Base-by-base conservation (phyloP, 1,284 basidiomycete species). In the Leccinum huronense region DNA sequence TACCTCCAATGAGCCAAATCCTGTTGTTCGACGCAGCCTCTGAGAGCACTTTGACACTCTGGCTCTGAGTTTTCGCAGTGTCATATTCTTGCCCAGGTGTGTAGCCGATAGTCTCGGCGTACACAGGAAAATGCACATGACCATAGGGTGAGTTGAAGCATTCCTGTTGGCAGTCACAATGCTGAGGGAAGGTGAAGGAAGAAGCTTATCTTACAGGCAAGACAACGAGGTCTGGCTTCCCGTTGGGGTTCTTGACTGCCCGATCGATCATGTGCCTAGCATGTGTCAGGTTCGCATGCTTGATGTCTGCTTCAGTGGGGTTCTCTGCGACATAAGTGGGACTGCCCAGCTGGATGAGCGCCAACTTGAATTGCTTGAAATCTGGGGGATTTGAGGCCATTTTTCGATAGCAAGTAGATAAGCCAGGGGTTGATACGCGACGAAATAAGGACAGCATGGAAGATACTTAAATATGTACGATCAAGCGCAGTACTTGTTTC, bases 111-210 rank as follows among this genome's bases (percentile, higher is more conserved):
- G 79, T 82, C 78, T 98, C 95, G 1, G 93, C 91, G 71, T 96
- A 93, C 31, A 87, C 82, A 0, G 92, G 89, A 74, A 97, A 97
- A 73, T 91, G 86, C 5, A 84, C 81, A 67, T 93, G 89, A 0
- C 96, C 96, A 73, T 99, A 99, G 0, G 96, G 95, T 13, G 94
- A 96, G 78, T 99, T 99, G 83, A 99, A 99, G 80, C 95, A 95
- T 84, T 99, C 97, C 88, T 96, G 71, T 27, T 59, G 55, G 48
- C 14, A 27, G 30, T 34, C 56, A 55, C 19, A 48, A 61, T 67
- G 57, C 34, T 10, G 6, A 19, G 55, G 16, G 9, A 40, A 42
- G 5, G 19, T 19, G 38, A n/a, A 36, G 61, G 23, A 34, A 23
- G n/a, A 53, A 13, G 27, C 30, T 27, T n/a, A 13, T 73, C 87